Evolutionary conservation across 179 eudicot species (phyloP).

Genomic region (Kewa caespitosa): DNA sequence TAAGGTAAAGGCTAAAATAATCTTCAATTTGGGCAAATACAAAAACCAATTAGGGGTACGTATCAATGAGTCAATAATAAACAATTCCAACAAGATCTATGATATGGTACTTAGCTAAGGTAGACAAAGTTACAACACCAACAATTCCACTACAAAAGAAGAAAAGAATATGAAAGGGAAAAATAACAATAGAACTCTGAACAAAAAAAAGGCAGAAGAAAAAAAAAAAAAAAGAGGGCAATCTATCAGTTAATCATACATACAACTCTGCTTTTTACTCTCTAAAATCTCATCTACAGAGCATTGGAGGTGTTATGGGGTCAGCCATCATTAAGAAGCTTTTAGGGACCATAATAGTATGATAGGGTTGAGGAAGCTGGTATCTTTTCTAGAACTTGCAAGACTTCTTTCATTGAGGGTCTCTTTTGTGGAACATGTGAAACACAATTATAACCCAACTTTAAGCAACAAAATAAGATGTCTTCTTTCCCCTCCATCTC

Average conservation of each 20-base stretch:
- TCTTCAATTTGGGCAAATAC: no score
- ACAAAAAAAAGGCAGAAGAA: not conserved
- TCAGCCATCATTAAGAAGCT: constrained; percentile 21
- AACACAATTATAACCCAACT: constrained; percentile 68
- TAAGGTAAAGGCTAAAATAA: no score
- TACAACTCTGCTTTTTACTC: constrained; percentile 19
- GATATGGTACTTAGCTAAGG: constrained; percentile 14
- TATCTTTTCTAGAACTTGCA: constrained; percentile 75
- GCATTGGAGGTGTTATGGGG: constrained; percentile 8
- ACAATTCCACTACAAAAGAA: constrained; percentile 13
- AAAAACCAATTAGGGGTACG: no score
- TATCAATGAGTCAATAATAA: no score
- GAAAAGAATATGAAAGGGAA: not conserved
- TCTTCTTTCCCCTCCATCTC: constrained; percentile 91
- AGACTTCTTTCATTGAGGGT: constrained; percentile 89
- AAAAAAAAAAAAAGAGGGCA: not conserved
- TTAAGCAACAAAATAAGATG: constrained; percentile 52
- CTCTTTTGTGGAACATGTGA: constrained; percentile 78
- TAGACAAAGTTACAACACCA: constrained; percentile 27
- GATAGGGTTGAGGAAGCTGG: constrained; percentile 34
- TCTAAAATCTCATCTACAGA: constrained; percentile 30
- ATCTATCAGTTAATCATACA: constrained; percentile 27
- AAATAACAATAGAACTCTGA: not conserved
- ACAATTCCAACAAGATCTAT: constrained; percentile 15
- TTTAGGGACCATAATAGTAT: constrained; percentile 37